Evolutionary conservation across 257 asterid genomes (phyloP).

Genomic region (Petunia secreta): DNA sequence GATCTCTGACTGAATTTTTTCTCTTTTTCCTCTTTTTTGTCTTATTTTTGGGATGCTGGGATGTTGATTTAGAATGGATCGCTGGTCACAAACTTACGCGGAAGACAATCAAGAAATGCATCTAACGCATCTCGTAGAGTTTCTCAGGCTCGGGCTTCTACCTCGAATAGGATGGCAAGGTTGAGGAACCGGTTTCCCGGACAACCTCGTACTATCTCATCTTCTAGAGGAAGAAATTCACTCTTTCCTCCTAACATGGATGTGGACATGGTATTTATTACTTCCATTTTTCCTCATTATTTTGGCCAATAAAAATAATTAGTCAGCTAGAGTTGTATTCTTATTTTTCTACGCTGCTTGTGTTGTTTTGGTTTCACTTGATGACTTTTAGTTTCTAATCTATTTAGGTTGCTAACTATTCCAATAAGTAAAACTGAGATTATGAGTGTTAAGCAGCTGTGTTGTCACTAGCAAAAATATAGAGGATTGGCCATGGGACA

Average conservation of each 20-base stretch:
- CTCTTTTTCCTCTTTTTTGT: not conserved
- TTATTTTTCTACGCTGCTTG: not conserved
- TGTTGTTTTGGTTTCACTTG: not conserved
- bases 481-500: not conserved
- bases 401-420: constrained; percentile 4
- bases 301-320: constrained; percentile 11
- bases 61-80: constrained; percentile 54
- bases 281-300: constrained; percentile 22
- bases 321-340: constrained; percentile 8
- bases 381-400: not conserved
- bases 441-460: not conserved
- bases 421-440: not conserved
- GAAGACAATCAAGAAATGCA: constrained; percentile 54
- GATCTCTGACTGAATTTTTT: not conserved
- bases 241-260: constrained; percentile 81
- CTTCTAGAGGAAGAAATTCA: constrained; percentile 39
- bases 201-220: constrained; percentile 55
- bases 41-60: constrained; percentile 18
- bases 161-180: constrained; percentile 62
- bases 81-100: constrained; percentile 37
- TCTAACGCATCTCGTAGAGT: constrained; percentile 50
- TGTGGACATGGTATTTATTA: constrained; percentile 64
- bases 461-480: not conserved
- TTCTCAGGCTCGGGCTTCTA: constrained; percentile 47
- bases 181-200: constrained; percentile 75